These are phyloP conservation scores for Eutypa lata DNA, from an alignment of 2,329 filamentous ascomycete species.

Conservation along the genomic window DNA sequence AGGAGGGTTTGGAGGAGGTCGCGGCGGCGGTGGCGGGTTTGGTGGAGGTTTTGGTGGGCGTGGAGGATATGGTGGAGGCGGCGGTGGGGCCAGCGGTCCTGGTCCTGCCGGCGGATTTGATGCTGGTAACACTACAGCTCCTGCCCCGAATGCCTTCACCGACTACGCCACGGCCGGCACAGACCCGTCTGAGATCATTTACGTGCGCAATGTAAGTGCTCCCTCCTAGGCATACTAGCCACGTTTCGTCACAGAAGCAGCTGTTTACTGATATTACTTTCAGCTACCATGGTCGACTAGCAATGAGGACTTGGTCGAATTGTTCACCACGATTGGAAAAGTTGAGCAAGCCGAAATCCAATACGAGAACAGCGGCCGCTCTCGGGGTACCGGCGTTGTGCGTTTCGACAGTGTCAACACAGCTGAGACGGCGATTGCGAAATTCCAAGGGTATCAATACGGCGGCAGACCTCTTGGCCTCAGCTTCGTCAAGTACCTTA, in stretches of 20 bases:
- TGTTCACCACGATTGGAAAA: slow-evolving; percentile 97
- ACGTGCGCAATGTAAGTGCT: slow-evolving; percentile 87
- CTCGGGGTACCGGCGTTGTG: slow-evolving; percentile 93
- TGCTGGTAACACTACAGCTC: slow-evolving; percentile 35
- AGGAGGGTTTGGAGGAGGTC: slow-evolving; percentile 46
- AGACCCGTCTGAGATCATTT: slow-evolving; percentile 81
- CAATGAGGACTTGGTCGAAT: slow-evolving; percentile 93
- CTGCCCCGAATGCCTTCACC: slow-evolving; percentile 84
- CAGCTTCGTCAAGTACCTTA: slow-evolving; percentile 90
- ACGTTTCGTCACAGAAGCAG: background rate
- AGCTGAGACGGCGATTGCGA: slow-evolving; percentile 89
- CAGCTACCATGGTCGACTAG: slow-evolving; percentile 98
- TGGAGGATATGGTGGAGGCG: slow-evolving; percentile 41
- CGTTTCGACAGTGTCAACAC: slow-evolving; percentile 81
- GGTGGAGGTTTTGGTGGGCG: slow-evolving; percentile 32
- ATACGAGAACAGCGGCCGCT: slow-evolving; percentile 94
- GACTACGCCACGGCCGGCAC: slow-evolving; percentile 86
- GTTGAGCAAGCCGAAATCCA: slow-evolving; percentile 99
- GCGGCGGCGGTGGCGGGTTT: slow-evolving; percentile 41
- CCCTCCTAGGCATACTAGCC: slow-evolving; percentile 7
- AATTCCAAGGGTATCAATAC: slow-evolving; percentile 97
- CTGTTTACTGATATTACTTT: slow-evolving; percentile 20
- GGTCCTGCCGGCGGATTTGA: slow-evolving; percentile 34
- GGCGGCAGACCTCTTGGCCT: slow-evolving; percentile 90
- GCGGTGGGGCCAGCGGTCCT: slow-evolving; percentile 38